Base-by-base conservation (phyloP, 352 stramenopile genomes). In the Phytopythium litorale region DNA sequence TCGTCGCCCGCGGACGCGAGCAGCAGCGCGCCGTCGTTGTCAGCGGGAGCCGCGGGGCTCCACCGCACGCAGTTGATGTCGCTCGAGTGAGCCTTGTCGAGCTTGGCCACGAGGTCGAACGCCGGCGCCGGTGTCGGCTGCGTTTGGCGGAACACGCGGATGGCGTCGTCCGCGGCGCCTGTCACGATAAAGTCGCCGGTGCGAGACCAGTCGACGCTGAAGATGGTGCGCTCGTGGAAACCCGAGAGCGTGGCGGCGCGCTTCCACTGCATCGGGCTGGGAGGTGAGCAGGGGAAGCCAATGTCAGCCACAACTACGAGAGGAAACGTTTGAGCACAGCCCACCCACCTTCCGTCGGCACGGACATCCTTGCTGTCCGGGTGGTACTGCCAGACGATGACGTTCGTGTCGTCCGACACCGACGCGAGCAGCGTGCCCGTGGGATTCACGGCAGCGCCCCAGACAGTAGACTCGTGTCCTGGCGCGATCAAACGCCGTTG, bases 391-490 rank as follows among this genome's bases (percentile, higher is more conserved):
- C 95, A 99, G 61, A 99, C 83, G 16, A 95, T 88, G n/a, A 99
- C 70, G 43, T 67, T 86, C 43, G 81, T 92, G 74, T 99, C 97
- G 50, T 97, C 95, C 7, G 91, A 98, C 42, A 88, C 87, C 1
- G 89, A 96, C 11, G 96, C 86, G 46, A 99, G 73, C 25, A 84
- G 71, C 7, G 77, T 71, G 32, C 92, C 94, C 11, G 82, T 59
- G 12, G 89, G 79, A 60, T 94, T 86, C 5, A 97, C 42, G 3
- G 84, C 85, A 2, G 99, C 60, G 16, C 81, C 88, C 97, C 97
- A 99, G 16, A 99, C 96, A 16, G 97, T 99, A 16, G 94, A 97
- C 7, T 75, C 76, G 71, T 99, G 96, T 5, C 85, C 79, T 72
- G 40, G 23, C 48, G 1, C 25, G 19, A 50, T 18, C 21, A 18